Evolutionary conservation across 805 yeast genomes (phyloP), one percentile per base, ranked within the genome.

Genomic region (Cyberlindnera nakhonratchasimensis): DNA sequence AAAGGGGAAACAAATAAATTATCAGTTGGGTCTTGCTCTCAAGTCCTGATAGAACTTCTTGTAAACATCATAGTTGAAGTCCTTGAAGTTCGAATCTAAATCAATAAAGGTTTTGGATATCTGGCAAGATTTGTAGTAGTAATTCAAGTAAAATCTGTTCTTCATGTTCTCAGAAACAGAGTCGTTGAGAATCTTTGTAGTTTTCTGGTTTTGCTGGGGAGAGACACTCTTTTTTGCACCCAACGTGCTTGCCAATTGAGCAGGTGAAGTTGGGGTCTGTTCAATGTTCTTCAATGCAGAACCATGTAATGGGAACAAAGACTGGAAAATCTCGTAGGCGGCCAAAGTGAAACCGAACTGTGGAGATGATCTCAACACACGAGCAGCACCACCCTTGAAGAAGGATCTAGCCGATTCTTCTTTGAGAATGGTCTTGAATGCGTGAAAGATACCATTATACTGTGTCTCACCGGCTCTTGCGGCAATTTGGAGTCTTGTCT

Each of bases 341-440:
- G 98, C 98, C 57, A 91, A 75, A 6, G 99, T 91, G 67, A 90
- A 90, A 42, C 98, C 99, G 64, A 91, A 91, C 66, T 91, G 99
- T 7, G 99, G 99, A 1, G 97, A 89, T 5, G 97, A 90, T 66
- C 98, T 78, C 58, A 89, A 71, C 29, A 91, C 89, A 65, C 99
- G 79, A 6, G 98, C 98, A 44, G 90, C 77, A 29, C 97, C 95
- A 57, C 99, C 99, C 71, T 91, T 91, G 75, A 90, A 91, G 61
- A 91, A 86, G 11, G 96, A 95, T 47, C 71, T 65, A 44, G 82
- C 66, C 13, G 96, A 95, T 67, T 91, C 99, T 61, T 88, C 96
- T 53, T 67, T 77, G 53, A 80, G 62, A 43, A 91, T 89, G 3
- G 85, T 77, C 24, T 67, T 63, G 32, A 82, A 84, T 18, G 96